These are phyloP conservation scores for Trypanosoma scelopori DNA, from an alignment of 208 protist genomes.

Conservation along the genomic window DNA sequence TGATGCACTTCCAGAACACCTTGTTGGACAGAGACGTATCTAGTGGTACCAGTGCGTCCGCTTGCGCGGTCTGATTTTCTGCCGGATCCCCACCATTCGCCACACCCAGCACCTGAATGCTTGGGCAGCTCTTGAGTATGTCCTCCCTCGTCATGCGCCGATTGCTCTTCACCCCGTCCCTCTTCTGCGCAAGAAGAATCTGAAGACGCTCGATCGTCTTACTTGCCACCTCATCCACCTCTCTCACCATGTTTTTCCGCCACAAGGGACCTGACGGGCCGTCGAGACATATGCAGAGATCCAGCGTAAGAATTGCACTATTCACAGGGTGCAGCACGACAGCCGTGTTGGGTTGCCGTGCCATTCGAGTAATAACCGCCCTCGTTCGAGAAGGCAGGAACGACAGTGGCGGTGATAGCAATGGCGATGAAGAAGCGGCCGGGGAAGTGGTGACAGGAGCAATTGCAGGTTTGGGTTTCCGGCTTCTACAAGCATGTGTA, in stretches of 20 bases:
- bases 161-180: slow-evolving; percentile 20
- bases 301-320: slow-evolving; percentile 30
- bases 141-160: slow-evolving; percentile 43
- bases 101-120: slow-evolving; percentile 48
- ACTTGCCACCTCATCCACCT: slow-evolving; percentile 44
- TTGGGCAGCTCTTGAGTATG: slow-evolving; percentile 48
- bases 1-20: slow-evolving; percentile 56
- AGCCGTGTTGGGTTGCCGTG: slow-evolving; percentile 27
- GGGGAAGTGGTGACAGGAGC: neutral
- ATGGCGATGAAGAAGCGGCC: no score
- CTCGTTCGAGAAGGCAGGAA: neutral
- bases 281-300: slow-evolving; percentile 33
- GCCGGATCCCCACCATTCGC: slow-evolving; percentile 8
- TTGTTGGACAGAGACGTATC: slow-evolving; percentile 56
- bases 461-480: neutral
- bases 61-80: slow-evolving; percentile 10
- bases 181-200: slow-evolving; percentile 54
- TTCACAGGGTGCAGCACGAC: slow-evolving; percentile 31
- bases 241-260: slow-evolving; percentile 78
- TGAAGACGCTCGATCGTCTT: slow-evolving; percentile 81
- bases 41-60: slow-evolving; percentile 25
- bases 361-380: slow-evolving; percentile 15
- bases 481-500: neutral
- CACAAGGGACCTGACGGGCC: slow-evolving; percentile 14
- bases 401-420: neutral